Conservation (phyloP, 2,329 filamentous ascomycete genomes). For the Sphaerulina populicola region DNA sequence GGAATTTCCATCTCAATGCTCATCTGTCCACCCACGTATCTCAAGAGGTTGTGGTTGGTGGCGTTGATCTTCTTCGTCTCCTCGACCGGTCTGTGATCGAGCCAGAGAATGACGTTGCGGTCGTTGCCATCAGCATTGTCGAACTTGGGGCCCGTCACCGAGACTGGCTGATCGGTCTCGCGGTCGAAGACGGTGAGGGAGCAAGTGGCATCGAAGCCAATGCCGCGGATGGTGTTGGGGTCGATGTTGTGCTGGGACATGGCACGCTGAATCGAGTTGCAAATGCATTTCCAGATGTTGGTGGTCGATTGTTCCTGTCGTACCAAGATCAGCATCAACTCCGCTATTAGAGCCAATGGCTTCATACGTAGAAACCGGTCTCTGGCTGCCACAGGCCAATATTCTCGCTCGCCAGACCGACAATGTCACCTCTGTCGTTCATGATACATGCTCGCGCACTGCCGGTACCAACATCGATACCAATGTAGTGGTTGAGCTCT, state of each 20-base stretch:
- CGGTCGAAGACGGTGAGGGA: constrained; percentile 83
- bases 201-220: constrained; percentile 98
- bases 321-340: not conserved
- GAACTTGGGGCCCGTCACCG: constrained; percentile 84
- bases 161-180: constrained; percentile 81
- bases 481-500: constrained; percentile 59
- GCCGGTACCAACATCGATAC: constrained; percentile 93
- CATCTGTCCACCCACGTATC: constrained; percentile 97
- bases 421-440: constrained; percentile 81
- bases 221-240: constrained; percentile 67
- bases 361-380: constrained; percentile 47
- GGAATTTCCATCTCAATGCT: constrained; percentile 99
- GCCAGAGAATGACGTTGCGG: constrained; percentile 93
- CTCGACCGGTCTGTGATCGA: constrained; percentile 83
- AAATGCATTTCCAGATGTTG: constrained; percentile 95
- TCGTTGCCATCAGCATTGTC: constrained; percentile 67
- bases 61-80: constrained; percentile 92
- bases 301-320: constrained; percentile 88
- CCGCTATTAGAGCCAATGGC: not conserved
- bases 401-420: constrained; percentile 48
- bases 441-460: constrained; percentile 95
- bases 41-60: constrained; percentile 82
- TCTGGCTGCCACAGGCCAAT: constrained; percentile 48
- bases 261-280: constrained; percentile 73
- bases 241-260: constrained; percentile 75